Base-by-base conservation (phyloP, 192 early-diverging fungal species). In the Chytriomyces confervae region DNA sequence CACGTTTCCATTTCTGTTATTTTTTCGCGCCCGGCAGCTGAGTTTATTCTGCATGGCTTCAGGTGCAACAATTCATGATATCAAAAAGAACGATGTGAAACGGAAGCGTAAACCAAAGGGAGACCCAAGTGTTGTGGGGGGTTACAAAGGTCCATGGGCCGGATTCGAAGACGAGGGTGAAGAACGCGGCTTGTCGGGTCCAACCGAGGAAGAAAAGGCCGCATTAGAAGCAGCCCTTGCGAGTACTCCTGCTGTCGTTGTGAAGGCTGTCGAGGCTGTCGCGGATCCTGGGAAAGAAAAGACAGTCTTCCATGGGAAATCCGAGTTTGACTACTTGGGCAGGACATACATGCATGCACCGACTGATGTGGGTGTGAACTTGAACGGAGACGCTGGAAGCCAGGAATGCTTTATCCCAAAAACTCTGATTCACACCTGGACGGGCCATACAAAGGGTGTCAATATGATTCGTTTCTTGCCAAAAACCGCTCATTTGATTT, bases 321-420 rank as follows among this genome's bases (percentile, higher is more conserved):
- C 89, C 0, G 93, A 95, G 81, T 85, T 82, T 46, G 97, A 99
- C 84, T 98, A 98, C 85, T 87, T 94, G 76, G 97, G 97, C 27
- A 82, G 98, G 61, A 96, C 97, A 7, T 99, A 98, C 77, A 96
- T 99, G 93, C 93, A 95, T 78, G 91, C 95, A 0, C 98, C 98
- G n/a, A 84, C 85, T 53, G 97, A 97, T 84, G 81, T 96, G 67
- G 84, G 91, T 75, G 87, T 90, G 70, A 92, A 97, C 79, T 78
- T 97, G 63, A 61, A 79, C 18, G 88, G 87, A 7, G 94, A 94
- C 61, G 80, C 92, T 7, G 94, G 95, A 36, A 77, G 80, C 49
- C 87, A 93, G 77, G 88, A 92, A 68, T 95, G 93, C 77, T 97
- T 91, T 79, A 88, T 95, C 24, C 98, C 98, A 29, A 97, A 96